A percentile compares a stretch with the other conserved stretches of the same genome.
Conservation (phyloP, 2,329 filamentous ascomycete species). For the Bretziella fagacearum region DNA sequence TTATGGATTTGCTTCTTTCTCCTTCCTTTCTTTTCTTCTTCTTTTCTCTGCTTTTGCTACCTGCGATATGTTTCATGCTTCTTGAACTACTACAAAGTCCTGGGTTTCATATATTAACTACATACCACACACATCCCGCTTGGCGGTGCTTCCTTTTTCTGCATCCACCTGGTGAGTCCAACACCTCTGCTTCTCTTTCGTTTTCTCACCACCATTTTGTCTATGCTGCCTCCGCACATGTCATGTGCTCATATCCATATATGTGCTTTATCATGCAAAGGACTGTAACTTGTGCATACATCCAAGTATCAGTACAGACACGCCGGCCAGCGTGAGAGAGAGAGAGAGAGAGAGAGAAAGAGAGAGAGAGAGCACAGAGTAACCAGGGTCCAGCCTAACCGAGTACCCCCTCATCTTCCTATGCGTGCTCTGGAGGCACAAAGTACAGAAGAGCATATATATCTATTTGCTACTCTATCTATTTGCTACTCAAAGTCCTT, state of each 20-base stretch:
- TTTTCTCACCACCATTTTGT: background rate
- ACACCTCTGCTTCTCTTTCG: background rate
- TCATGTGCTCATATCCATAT: background rate
- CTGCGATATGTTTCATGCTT: background rate
- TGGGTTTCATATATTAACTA: background rate
- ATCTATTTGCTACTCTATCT: no score
- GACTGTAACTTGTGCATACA: background rate
- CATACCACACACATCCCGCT: background rate
- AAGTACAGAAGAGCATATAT: background rate
- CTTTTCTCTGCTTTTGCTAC: background rate
- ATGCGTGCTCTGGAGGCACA: background rate
- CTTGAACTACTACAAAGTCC: background rate
- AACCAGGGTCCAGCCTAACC: background rate
- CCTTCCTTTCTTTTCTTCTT: background rate
- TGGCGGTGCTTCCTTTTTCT: background rate
- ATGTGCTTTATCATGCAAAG: background rate
- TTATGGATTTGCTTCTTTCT: background rate
- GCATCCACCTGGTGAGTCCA: background rate
- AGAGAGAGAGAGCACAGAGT: no score
- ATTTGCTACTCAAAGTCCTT: background rate
- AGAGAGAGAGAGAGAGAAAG: background rate
- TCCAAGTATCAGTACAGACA: background rate
- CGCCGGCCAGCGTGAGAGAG: background rate
- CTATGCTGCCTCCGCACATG: background rate
- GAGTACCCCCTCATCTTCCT: background rate